These are phyloP conservation scores for Umbelopsis sp. DNA, from an alignment of 371 early-diverging fungal genomes.

Conservation along the genomic window DNA sequence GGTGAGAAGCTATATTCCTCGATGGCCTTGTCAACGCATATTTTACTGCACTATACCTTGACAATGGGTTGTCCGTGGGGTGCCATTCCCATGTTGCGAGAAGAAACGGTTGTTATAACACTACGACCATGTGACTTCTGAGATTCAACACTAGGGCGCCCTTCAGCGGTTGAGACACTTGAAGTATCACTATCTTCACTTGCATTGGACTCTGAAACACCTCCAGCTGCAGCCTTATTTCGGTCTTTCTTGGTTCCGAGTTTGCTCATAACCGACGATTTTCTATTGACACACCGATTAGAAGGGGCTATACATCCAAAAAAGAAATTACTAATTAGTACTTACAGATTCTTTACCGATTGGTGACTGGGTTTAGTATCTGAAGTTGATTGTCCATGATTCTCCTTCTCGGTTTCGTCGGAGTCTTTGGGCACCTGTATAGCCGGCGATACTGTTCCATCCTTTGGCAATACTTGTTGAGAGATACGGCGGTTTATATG, in stretches of 20 bases:
- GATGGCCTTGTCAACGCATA: not conserved
- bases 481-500: slow-evolving; percentile 21
- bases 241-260: not conserved
- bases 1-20: not conserved
- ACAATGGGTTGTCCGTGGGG: slow-evolving; percentile 38
- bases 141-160: slow-evolving; percentile 24
- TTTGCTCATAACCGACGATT: not conserved
- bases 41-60: slow-evolving; percentile 30
- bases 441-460: no score
- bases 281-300: not conserved
- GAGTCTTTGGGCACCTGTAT: not conserved
- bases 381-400: not conserved
- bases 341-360: not conserved
- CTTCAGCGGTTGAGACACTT: not conserved
- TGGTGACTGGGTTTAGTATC: not conserved
- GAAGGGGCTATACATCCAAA: not conserved
- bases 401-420: not conserved
- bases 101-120: not conserved
- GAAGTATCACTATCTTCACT: not conserved
- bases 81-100: slow-evolving; percentile 8
- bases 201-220: not conserved
- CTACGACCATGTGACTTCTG: slow-evolving; percentile 6
- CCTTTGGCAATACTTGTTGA: not conserved
- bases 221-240: not conserved
- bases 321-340: not conserved